These are phyloP conservation scores for Plantago lanceolata DNA, from an alignment of 305 asterid species.

Conservation along the genomic window DNA sequence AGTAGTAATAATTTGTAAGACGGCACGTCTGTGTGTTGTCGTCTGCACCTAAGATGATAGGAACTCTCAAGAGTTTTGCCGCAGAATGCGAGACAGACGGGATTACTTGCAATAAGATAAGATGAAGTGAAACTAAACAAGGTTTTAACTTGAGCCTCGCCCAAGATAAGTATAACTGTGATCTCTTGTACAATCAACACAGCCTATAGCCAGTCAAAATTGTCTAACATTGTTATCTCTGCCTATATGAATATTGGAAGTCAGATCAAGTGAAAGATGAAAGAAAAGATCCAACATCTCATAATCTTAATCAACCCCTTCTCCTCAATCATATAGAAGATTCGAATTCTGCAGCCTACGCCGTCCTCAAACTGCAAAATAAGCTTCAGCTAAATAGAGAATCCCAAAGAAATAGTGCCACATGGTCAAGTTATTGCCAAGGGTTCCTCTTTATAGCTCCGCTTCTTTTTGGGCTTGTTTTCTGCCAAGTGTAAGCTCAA, in stretches of 20 bases:
- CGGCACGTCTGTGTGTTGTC: too few relatives aligned
- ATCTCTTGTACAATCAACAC: slow-evolving; percentile 21
- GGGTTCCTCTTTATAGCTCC: slow-evolving; percentile 72
- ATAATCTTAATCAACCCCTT: slow-evolving; percentile 4
- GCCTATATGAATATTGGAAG: slow-evolving; percentile 16
- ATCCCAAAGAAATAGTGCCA: slow-evolving; percentile 13
- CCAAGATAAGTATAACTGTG: slow-evolving; percentile 8
- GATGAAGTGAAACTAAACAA: not conserved
- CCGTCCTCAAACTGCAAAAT: not conserved
- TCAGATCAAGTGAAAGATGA: slow-evolving; percentile 14
- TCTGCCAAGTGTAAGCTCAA: slow-evolving; percentile 39
- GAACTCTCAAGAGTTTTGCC: too few relatives aligned
- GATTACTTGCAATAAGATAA: not conserved
- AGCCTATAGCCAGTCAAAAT: slow-evolving; percentile 30
- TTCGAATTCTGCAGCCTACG: slow-evolving; percentile 12
- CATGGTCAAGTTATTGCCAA: slow-evolving; percentile 44
- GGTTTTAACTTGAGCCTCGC: slow-evolving; percentile 4
- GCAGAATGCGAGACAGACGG: too few relatives aligned
- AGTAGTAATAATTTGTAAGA: too few relatives aligned
- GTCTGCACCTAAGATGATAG: too few relatives aligned
- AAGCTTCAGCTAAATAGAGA: slow-evolving; percentile 16
- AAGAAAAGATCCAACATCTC: slow-evolving; percentile 10
- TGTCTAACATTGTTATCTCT: slow-evolving; percentile 19
- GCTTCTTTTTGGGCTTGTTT: slow-evolving; percentile 54
- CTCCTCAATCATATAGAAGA: slow-evolving; percentile 15